phyloP scores from a whole-genome alignment of 768 basidiomycete genomes.

The Xerocomellus dryophilus region DNA sequence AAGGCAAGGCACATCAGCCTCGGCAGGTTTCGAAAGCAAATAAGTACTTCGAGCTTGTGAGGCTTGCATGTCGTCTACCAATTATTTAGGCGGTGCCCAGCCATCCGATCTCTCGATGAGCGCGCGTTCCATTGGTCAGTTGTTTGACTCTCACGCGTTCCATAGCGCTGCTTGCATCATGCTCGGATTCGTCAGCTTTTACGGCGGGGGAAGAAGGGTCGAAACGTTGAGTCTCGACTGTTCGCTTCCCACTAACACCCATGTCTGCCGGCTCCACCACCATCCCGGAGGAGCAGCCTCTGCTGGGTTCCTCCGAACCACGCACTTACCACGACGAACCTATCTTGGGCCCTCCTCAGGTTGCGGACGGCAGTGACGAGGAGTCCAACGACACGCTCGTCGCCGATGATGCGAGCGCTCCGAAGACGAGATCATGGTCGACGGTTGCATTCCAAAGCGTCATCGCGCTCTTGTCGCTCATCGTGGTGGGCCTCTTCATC shows the following conservation, averaged over 20 bases:
- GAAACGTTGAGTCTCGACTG: neutral
- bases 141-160: neutral
- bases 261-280: conserved; percentile 19
- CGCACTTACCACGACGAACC: conserved; percentile 16
- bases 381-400: conserved; percentile 8
- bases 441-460: conserved; percentile 30
- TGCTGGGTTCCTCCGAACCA: conserved; percentile 18
- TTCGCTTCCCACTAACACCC: conserved; percentile 9
- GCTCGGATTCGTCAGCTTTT: neutral
- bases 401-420: neutral
- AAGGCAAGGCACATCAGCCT: too few species aligned
- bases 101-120: too few species aligned
- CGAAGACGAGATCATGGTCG: conserved; percentile 13
- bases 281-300: conserved; percentile 22
- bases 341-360: neutral
- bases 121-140: too few species aligned
- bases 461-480: conserved; percentile 35
- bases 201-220: neutral
- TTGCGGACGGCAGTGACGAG: conserved; percentile 14
- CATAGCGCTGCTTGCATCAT: neutral
- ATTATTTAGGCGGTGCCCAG: too few species aligned
- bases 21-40: too few species aligned
- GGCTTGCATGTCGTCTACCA: too few species aligned
- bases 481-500: conserved; percentile 51
- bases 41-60: too few species aligned